Percentiles rank a stretch among this genome's conserved stretches.
phyloP scores from a whole-genome alignment of 192 early-diverging fungal species.

The Geranomyces variabilis region DNA sequence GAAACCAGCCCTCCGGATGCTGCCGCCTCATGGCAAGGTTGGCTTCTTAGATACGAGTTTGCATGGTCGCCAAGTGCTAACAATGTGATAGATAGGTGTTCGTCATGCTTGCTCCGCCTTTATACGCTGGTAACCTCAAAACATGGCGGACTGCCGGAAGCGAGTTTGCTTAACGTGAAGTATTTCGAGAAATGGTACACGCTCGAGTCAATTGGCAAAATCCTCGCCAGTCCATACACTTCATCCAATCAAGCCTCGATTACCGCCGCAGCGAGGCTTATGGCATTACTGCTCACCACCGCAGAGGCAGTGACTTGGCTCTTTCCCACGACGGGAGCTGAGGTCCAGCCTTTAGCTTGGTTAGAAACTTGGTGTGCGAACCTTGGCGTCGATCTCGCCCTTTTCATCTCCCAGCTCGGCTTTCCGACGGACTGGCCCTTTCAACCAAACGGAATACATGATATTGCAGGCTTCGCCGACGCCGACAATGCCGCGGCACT shows the following conservation, averaged over 20 bases:
- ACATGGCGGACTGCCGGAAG: not conserved
- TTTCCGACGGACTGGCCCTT: not conserved
- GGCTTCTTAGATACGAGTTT: not conserved
- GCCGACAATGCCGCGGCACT: not conserved
- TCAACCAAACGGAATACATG: not conserved
- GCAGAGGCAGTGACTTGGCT: not conserved
- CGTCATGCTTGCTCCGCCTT: not conserved
- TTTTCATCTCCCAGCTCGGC: not conserved
- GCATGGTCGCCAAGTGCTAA: not conserved
- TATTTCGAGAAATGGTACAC: not conserved
- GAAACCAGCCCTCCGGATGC: too few species aligned
- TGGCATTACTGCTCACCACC: not conserved
- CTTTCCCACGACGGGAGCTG: not conserved
- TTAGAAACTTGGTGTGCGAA: not conserved
- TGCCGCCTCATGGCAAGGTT: not conserved
- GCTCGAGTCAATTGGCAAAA: conserved; percentile 1
- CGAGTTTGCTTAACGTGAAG: not conserved
- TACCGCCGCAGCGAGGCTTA: not conserved
- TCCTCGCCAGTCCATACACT: not conserved
- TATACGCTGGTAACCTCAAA: not conserved
- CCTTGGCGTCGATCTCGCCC: not conserved
- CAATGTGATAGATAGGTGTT: not conserved
- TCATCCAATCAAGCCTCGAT: not conserved
- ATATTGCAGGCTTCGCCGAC: not conserved
- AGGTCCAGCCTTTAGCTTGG: not conserved